These are phyloP conservation scores for Aspergillus flavus DNA, from an alignment of 2,329 filamentous ascomycete genomes.

Conservation along the genomic window DNA sequence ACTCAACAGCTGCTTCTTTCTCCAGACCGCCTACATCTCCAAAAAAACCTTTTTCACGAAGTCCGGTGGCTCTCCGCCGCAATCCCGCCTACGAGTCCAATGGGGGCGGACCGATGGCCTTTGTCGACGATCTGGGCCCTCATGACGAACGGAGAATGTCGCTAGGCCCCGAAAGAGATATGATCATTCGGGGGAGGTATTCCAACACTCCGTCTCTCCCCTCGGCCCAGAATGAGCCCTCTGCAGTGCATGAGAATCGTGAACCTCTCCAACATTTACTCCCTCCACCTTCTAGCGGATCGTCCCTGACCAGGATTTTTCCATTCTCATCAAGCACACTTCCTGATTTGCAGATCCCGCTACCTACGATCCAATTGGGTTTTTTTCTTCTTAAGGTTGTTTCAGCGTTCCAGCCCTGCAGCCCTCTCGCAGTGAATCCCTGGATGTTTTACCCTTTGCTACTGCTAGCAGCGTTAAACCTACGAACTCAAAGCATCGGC, in stretches of 20 bases:
- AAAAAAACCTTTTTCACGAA: conserved; percentile 27
- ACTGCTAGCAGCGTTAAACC: conserved; percentile 67
- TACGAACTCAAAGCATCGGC: conserved; percentile 40
- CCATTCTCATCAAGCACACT: conserved; percentile 24
- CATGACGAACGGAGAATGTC: conserved; percentile 21
- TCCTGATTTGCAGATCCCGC: conserved; percentile 35
- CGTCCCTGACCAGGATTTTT: conserved; percentile 24
- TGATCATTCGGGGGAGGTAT: conserved; percentile 36
- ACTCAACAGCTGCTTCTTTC: conserved; percentile 31
- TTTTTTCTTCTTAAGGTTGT: conserved; percentile 71
- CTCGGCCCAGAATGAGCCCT: conserved; percentile 20
- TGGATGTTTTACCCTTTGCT: conserved; percentile 70
- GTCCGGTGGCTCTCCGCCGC: conserved; percentile 26
- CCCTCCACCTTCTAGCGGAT: conserved; percentile 43
- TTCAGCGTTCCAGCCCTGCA: conserved; percentile 68
- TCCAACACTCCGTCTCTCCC: conserved; percentile 29
- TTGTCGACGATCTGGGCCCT: conserved; percentile 16
- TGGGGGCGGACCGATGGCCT: conserved; percentile 18
- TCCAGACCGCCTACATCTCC: conserved; percentile 31
- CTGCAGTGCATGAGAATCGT: conserved; percentile 19
- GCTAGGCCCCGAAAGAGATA: conserved; percentile 32
- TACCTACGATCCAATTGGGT: conserved; percentile 54
- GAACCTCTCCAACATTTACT: conserved; percentile 40
- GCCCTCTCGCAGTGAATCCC: conserved; percentile 68
- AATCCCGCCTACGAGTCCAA: conserved; percentile 31